A percentile compares a stretch with the other conserved stretches of the same genome.
phyloP scores from a whole-genome alignment of 2,329 filamentous ascomycete species.

The Triangularia verruculosa region DNA sequence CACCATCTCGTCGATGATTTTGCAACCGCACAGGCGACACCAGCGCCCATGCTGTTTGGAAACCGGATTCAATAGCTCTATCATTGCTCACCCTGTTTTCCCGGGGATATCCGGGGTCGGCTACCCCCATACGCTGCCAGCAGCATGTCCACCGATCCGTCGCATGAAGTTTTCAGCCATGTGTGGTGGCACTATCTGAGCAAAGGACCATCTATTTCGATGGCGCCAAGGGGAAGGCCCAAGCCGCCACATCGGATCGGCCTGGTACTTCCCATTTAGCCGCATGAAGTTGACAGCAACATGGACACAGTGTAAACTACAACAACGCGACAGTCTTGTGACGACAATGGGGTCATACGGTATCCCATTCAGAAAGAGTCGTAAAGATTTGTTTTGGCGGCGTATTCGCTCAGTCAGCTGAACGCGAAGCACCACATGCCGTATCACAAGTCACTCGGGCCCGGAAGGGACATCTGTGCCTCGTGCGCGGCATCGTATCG shows the following conservation, averaged over 20 bases:
- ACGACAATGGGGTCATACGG: neutral
- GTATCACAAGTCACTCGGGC: neutral
- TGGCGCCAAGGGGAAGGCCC: neutral
- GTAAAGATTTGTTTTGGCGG: neutral
- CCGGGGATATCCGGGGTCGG: too few relatives aligned
- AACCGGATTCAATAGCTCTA: neutral
- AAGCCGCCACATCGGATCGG: neutral
- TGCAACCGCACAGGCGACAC: neutral
- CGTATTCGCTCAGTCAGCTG: neutral
- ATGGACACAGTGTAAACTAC: neutral
- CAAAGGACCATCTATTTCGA: neutral
- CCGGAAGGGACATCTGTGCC: neutral
- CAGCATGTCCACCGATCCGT: neutral
- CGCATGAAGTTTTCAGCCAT: neutral
- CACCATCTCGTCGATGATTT: too few relatives aligned
- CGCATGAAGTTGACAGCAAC: neutral
- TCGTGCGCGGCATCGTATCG: neutral
- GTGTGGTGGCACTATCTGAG: neutral
- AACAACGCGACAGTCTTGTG: neutral
- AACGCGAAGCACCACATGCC: neutral
- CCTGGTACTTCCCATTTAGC: too few relatives aligned
- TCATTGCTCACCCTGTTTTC: neutral
- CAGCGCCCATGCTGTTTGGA: neutral
- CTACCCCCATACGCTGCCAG: neutral
- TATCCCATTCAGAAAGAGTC: neutral